phyloP scores from a whole-genome alignment of 768 basidiomycete genomes.

The Calocybe cyanea region DNA sequence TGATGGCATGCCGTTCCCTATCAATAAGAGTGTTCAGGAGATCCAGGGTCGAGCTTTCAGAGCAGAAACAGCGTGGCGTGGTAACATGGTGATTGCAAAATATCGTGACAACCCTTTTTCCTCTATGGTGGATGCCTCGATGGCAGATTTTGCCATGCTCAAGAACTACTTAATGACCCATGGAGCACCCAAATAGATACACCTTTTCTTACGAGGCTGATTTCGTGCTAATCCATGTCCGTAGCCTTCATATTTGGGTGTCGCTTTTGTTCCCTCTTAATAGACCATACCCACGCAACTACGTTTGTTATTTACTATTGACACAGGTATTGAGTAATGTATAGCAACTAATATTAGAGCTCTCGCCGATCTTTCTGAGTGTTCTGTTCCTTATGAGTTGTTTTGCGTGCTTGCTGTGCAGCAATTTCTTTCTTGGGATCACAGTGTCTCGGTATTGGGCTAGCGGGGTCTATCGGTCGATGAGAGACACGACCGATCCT shows the following conservation, averaged over 20 bases:
- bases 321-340: conserved; percentile 8
- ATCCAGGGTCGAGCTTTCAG: conserved; percentile 62
- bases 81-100: conserved; percentile 76
- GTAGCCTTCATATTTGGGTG: neutral
- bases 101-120: conserved; percentile 53
- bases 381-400: conserved; percentile 20
- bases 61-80: conserved; percentile 71
- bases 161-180: conserved; percentile 77
- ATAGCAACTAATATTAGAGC: conserved; percentile 24
- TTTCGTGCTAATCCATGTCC: neutral
- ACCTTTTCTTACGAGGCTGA: no score
- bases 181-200: conserved; percentile 44
- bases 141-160: conserved; percentile 80
- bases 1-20: conserved; percentile 78
- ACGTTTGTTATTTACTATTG: neutral
- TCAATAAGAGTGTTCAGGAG: conserved; percentile 73
- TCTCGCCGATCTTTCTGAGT: conserved; percentile 31
- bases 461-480: conserved; percentile 70
- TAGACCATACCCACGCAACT: no score
- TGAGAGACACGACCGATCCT: conserved; percentile 78
- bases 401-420: conserved; percentile 25
- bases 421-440: conserved; percentile 53
- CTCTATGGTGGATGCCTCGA: conserved; percentile 68
- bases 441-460: conserved; percentile 73
- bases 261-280: no score